phyloP scores from a whole-genome alignment of 805 yeast species.

The Yamadazyma endophytica region DNA sequence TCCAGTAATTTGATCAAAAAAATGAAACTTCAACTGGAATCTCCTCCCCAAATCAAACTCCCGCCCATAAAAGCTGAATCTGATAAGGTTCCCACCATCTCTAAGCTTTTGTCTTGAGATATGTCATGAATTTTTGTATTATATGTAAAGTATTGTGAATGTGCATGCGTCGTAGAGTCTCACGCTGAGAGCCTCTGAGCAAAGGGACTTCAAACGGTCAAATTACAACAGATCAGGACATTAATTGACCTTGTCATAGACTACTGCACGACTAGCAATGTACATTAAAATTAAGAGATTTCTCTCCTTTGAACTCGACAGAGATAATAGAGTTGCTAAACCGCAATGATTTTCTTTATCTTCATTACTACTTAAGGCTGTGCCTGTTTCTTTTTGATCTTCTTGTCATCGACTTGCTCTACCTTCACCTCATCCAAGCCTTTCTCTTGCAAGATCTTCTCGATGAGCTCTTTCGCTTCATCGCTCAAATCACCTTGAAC shows the following conservation, averaged over 20 bases:
- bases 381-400: constrained; percentile 55
- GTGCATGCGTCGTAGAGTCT: too few species aligned
- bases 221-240: too few species aligned
- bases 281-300: too few species aligned
- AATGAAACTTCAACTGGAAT: constrained; percentile 5
- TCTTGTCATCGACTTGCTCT: constrained; percentile 82
- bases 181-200: too few species aligned
- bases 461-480: constrained; percentile 76
- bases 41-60: constrained; percentile 11
- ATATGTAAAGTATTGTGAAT: too few species aligned
- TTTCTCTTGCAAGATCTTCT: constrained; percentile 68
- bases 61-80: constrained; percentile 16
- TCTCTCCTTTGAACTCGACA: too few species aligned
- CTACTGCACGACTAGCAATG: too few species aligned
- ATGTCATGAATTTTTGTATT: too few species aligned
- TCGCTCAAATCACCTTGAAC: constrained; percentile 96
- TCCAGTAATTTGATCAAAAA: constrained; percentile 3
- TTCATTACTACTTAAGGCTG: too few species aligned
- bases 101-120: constrained; percentile 16
- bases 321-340: too few species aligned
- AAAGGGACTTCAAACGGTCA: too few species aligned
- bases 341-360: constrained; percentile 4
- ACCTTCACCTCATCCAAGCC: constrained; percentile 82
- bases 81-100: constrained; percentile 18
- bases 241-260: too few species aligned